phyloP scores from a whole-genome alignment of 2,329 filamentous ascomycete species.

The Anisogramma anomala region DNA sequence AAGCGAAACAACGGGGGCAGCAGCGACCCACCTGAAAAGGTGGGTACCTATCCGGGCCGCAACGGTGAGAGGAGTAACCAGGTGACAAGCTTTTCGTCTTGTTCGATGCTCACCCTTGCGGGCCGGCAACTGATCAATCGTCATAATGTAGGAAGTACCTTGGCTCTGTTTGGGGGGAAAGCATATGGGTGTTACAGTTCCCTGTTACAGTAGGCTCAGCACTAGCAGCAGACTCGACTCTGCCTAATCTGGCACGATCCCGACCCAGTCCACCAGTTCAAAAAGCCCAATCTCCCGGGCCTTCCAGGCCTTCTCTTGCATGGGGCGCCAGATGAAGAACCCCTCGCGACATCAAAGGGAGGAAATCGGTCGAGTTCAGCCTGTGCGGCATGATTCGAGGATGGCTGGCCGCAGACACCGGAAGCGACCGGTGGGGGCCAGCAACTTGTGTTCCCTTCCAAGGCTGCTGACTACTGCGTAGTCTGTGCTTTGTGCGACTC shows the following conservation, averaged over 20 bases:
- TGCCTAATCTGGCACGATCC: background rate
- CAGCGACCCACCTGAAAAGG: no score
- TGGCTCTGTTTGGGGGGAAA: no score
- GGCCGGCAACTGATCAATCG: no score
- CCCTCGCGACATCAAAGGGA: background rate
- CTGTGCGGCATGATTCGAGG: background rate
- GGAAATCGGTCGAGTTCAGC: conserved; percentile 9
- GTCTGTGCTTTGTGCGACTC: background rate
- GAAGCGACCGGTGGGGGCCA: conserved; percentile 7
- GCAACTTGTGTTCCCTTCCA: background rate
- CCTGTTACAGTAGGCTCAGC: no score
- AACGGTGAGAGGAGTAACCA: background rate
- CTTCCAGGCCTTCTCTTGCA: no score
- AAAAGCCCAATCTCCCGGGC: background rate
- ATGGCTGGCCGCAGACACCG: conserved; percentile 5
- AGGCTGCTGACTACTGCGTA: background rate
- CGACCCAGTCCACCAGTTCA: background rate
- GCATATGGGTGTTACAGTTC: no score
- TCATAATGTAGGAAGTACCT: no score
- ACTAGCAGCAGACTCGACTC: background rate
- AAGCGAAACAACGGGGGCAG: background rate
- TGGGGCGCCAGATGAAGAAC: no score
- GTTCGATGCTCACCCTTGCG: no score
- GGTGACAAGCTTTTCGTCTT: background rate
- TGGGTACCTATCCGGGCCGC: background rate